These are phyloP conservation scores for Hanseniaspora taiwanica DNA, from an alignment of 805 yeast genomes.

Conservation along the genomic window DNA sequence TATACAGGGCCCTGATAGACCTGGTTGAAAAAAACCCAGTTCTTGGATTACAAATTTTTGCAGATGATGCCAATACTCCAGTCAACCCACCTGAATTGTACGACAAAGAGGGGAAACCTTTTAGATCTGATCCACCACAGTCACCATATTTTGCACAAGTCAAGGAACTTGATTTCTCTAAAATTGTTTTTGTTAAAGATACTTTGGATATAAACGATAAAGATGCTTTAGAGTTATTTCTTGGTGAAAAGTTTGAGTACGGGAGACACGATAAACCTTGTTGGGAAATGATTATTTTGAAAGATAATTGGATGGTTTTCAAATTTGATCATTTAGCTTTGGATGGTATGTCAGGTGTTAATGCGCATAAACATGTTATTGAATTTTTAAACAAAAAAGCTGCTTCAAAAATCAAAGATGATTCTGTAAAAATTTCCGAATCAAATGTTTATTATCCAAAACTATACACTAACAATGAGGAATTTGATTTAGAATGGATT, in stretches of 20 bases:
- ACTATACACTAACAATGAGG: not conserved
- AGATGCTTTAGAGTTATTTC: not conserved
- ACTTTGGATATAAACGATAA: not conserved
- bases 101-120: too few species aligned
- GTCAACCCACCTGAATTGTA: not conserved
- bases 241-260: not conserved
- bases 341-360: constrained; percentile 6
- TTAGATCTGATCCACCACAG: not conserved
- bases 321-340: constrained; percentile 3
- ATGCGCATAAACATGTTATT: not conserved
- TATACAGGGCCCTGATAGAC: not conserved
- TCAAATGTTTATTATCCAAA: not conserved
- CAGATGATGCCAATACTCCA: not conserved
- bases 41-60: not conserved
- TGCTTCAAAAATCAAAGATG: too few species aligned
- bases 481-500: not conserved
- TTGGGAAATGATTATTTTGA: constrained; percentile 1
- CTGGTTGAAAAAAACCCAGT: constrained; percentile 1
- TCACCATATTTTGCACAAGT: not conserved
- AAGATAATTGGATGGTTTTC: constrained; percentile 2
- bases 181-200: not conserved
- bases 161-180: not conserved
- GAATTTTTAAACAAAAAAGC: not conserved
- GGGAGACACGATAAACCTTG: not conserved
- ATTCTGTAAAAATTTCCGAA: too few species aligned